Base-by-base conservation (phyloP, 192 early-diverging fungal species). In the Coemansia sp. region DNA sequence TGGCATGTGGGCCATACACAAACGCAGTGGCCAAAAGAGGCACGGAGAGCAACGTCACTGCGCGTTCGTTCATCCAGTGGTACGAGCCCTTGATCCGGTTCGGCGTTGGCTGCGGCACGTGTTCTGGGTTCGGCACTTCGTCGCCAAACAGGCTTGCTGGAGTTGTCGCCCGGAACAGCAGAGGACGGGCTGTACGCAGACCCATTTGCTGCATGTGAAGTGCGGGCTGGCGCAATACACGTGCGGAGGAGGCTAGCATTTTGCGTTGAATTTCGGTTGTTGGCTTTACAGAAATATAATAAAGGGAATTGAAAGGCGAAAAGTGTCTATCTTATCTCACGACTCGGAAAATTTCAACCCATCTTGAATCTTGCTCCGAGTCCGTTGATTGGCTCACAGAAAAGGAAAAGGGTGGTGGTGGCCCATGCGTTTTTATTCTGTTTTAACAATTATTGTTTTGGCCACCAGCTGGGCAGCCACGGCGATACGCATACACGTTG, bases 1-100 rank as follows among this genome's bases (percentile, higher is more conserved):
- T 84, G 8, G 95, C 90, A 67, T 89, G 82, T 48, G 93, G 85
- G n/a, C 96, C 96, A 35, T 85, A 78, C 59, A 88, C 66, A 43
- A 92, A 78, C 38, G 93, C 90, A n/a, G 88, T 86, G 14, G 78
- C 87, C 47, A 94, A 71, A 23, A 96, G 71, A 20, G 95, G 94
- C 22, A 93, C 68, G 59, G 90, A 67, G 20, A 88, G 85, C 39
- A 92, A 22, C 47, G 89, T 86, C 19, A 95, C 71, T n/a, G 85
- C 86, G 48, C 97, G 94, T 72, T 98, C 97, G 71, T 89, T 84
- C 85, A 90, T 87, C 97, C 97, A 98, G 85, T 97, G 97, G 78
- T 94, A 92, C 45, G 93, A 93, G 20, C 97, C 97, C 69, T 92
- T 85, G 41, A 88, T 78, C 64, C 85, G 85, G 79, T 88, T 83